phyloP scores from a whole-genome alignment of 2,329 filamentous ascomycete species.

The Talaromyces sp. region DNA sequence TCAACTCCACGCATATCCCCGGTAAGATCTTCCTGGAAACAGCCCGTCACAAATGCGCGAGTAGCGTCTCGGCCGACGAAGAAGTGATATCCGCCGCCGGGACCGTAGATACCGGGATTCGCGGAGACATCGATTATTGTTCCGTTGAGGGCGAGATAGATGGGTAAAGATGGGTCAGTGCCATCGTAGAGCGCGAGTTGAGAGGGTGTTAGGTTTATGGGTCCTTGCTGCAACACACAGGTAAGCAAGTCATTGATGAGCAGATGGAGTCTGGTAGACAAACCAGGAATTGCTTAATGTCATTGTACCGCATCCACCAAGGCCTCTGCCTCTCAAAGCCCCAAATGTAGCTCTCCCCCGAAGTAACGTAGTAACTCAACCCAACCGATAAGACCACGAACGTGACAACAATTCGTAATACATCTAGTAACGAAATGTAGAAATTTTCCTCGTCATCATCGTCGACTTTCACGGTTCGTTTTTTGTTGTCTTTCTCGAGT shows the following conservation, averaged over 20 bases:
- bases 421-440: slow-evolving; percentile 55
- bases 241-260: not conserved
- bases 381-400: slow-evolving; percentile 63
- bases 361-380: slow-evolving; percentile 72
- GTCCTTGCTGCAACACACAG: slow-evolving; percentile 44
- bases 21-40: slow-evolving; percentile 81
- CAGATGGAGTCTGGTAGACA: slow-evolving; percentile 25
- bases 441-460: slow-evolving; percentile 23
- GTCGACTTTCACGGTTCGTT: slow-evolving; percentile 3
- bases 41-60: slow-evolving; percentile 86
- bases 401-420: slow-evolving; percentile 66
- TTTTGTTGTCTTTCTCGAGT: slow-evolving; percentile 1
- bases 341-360: slow-evolving; percentile 68
- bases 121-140: slow-evolving; percentile 63
- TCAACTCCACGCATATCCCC: slow-evolving; percentile 84
- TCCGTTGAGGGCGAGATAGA: slow-evolving; percentile 81
- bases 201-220: slow-evolving; percentile 68
- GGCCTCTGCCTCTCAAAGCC: slow-evolving; percentile 51
- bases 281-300: slow-evolving; percentile 62
- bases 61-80: slow-evolving; percentile 85
- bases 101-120: slow-evolving; percentile 62
- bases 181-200: slow-evolving; percentile 77
- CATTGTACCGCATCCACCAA: slow-evolving; percentile 58
- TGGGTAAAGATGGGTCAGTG: slow-evolving; percentile 66
- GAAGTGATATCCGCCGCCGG: slow-evolving; percentile 80